phyloP scores from a whole-genome alignment of 768 basidiomycete species.

The Lactarius indigo region DNA sequence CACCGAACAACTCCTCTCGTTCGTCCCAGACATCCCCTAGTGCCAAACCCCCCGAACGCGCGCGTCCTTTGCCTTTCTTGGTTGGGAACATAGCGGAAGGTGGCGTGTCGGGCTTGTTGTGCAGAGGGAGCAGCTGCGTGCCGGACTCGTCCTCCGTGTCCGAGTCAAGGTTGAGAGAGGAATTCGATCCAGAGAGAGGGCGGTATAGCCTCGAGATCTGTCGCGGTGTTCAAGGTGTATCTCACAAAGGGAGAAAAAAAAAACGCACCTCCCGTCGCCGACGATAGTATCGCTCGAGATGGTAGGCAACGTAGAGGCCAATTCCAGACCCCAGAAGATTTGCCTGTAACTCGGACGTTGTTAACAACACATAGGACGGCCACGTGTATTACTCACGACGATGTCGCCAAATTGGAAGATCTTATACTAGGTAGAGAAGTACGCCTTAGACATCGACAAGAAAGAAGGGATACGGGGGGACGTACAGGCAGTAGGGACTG shows the following conservation, averaged over 20 bases:
- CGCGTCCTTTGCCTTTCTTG: constrained; percentile 20
- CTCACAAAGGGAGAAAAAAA: constrained; percentile 1
- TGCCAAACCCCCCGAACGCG: constrained; percentile 13
- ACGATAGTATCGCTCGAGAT: constrained; percentile 74
- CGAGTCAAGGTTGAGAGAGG: constrained; percentile 43
- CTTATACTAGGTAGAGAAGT: constrained; percentile 47
- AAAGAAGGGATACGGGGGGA: not conserved
- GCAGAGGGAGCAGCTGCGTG: constrained; percentile 61
- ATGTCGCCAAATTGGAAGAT: constrained; percentile 72
- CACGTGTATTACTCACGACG: constrained; percentile 43
- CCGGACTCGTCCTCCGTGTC: constrained; percentile 46
- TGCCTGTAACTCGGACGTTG: constrained; percentile 44
- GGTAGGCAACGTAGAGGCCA: constrained; percentile 62
- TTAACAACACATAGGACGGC: not conserved
- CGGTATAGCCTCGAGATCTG: constrained; percentile 78
- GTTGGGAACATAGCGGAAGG: constrained; percentile 4
- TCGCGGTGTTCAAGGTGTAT: not conserved
- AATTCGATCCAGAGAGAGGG: constrained; percentile 52
- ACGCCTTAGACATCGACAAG: not conserved
- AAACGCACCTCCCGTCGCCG: constrained; percentile 66
- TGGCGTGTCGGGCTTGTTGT: constrained; percentile 29
- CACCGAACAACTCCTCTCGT: constrained; percentile 68
- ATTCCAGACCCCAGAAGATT: constrained; percentile 71
- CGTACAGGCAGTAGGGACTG: constrained; percentile 72
- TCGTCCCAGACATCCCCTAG: constrained; percentile 73